Percentiles rank a stretch among this genome's conserved stretches.
Evolutionary conservation across 192 early-diverging fungal genomes (phyloP).

Genomic region (Geranomyces variabilis): DNA sequence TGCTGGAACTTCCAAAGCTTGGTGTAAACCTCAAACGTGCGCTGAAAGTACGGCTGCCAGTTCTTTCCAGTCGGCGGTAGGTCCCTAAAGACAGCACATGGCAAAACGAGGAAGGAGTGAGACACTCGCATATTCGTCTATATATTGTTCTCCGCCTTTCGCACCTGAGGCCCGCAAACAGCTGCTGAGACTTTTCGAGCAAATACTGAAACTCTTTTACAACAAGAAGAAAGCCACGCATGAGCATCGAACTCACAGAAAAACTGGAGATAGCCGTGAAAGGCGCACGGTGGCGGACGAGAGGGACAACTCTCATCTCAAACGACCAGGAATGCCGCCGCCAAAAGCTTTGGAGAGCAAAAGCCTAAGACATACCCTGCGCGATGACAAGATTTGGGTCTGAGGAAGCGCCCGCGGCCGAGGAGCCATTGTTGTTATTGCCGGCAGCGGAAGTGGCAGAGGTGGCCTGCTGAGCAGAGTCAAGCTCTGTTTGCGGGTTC

Average conservation of each 20-base stretch:
- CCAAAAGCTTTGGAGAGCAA: background rate
- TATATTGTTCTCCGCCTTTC: background rate
- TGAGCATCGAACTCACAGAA: background rate
- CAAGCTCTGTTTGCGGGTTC: background rate
- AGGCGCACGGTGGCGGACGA: too few relatives aligned
- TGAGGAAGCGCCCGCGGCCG: background rate
- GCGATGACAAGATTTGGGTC: slow-evolving; percentile 17
- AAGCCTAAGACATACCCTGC: slow-evolving; percentile 5
- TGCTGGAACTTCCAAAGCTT: slow-evolving; percentile 98
- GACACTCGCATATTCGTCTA: too few relatives aligned
- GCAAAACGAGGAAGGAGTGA: too few relatives aligned
- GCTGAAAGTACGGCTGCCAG: slow-evolving; percentile 92
- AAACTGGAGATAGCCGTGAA: too few relatives aligned
- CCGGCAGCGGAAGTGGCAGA: too few relatives aligned
- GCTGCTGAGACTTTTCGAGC: slow-evolving; percentile 94
- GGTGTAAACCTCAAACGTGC: slow-evolving; percentile 97
- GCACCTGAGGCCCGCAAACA: slow-evolving; percentile 91
- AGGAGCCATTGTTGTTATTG: too few relatives aligned
- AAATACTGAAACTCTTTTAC: slow-evolving; percentile 87
- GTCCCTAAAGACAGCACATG: slow-evolving; percentile 72
- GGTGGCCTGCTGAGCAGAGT: background rate
- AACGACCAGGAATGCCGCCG: background rate
- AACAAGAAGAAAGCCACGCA: background rate
- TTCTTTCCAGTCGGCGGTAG: slow-evolving; percentile 83
- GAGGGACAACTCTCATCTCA: too few relatives aligned